Conservation (phyloP, 192 early-diverging fungal genomes). For the Borealophlyctis nickersoniae region DNA sequence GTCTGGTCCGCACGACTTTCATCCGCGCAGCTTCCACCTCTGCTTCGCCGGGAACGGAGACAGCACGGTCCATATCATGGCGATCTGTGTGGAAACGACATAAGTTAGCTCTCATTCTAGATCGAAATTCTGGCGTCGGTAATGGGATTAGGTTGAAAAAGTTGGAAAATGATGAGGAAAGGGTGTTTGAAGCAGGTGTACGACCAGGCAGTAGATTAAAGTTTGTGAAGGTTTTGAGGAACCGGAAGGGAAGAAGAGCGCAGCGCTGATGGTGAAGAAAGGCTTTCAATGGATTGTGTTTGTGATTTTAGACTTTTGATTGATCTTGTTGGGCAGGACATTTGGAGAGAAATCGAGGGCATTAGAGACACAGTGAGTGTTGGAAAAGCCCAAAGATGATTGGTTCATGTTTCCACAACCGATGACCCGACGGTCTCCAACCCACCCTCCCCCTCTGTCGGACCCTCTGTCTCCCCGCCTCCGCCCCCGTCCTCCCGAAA, state of each 20-base stretch:
- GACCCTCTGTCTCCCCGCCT: background rate
- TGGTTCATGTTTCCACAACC: too few relatives aligned
- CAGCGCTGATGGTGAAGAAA: too few relatives aligned
- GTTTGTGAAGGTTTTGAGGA: background rate
- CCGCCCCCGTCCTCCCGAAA: constrained; percentile 34
- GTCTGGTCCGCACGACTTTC: too few relatives aligned
- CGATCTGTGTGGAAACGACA: background rate
- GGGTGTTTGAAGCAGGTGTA: background rate
- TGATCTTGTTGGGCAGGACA: too few relatives aligned
- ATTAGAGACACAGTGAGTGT: too few relatives aligned
- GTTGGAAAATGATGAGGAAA: background rate
- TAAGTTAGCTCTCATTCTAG: background rate
- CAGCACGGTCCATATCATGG: background rate
- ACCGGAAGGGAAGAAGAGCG: background rate
- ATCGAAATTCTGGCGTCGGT: background rate
- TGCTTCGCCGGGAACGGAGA: too few relatives aligned
- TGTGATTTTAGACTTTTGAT: too few relatives aligned
- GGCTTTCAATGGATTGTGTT: too few relatives aligned
- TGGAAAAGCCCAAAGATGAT: too few relatives aligned
- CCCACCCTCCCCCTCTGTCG: background rate
- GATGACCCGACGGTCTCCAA: too few relatives aligned
- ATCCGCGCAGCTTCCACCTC: too few relatives aligned
- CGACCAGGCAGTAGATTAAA: background rate
- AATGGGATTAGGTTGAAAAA: background rate
- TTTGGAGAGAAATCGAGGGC: too few relatives aligned